phyloP scores from a whole-genome alignment of 352 stramenopile species.

The Pilasporangium apinafurcum region DNA sequence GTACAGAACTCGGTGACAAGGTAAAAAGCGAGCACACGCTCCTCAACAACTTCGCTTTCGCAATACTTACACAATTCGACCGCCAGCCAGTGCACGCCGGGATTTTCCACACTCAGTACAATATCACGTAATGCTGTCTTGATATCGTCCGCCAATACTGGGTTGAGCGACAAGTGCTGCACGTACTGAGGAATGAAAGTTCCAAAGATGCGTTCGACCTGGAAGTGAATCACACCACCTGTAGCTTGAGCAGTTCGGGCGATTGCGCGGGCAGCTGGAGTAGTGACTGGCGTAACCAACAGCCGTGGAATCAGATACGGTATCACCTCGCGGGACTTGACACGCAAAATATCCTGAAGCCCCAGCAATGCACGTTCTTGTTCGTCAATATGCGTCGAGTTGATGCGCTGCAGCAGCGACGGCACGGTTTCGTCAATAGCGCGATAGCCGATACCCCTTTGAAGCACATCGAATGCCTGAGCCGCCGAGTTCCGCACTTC shows the following conservation, averaged over 20 bases:
- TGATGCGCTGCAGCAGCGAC: conserved; percentile 92
- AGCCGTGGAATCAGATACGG: conserved; percentile 96
- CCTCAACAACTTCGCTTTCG: conserved; percentile 77
- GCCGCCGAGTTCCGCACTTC: conserved; percentile 90
- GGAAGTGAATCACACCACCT: conserved; percentile 91
- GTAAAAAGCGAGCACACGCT: conserved; percentile 89
- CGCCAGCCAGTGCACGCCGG: conserved; percentile 92
- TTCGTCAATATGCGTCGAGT: conserved; percentile 52
- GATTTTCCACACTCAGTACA: conserved; percentile 81
- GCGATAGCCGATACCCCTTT: conserved; percentile 92
- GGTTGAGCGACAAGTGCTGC: conserved; percentile 23
- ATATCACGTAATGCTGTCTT: conserved; percentile 67
- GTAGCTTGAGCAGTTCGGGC: conserved; percentile 92
- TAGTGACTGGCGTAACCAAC: conserved; percentile 88
- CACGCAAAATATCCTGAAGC: conserved; percentile 95
- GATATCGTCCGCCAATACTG: conserved; percentile 54
- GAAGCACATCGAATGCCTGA: conserved; percentile 96
- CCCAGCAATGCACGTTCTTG: conserved; percentile 92
- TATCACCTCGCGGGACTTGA: conserved; percentile 96
- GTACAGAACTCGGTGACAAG: conserved; percentile 88
- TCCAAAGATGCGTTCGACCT: conserved; percentile 94
- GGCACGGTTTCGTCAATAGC: conserved; percentile 98
- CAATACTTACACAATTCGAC: conserved; percentile 94
- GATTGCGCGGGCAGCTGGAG: conserved; percentile 88
- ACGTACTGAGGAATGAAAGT: conserved; percentile 76